Percentiles rank a stretch among this genome's conserved stretches.
Conservation (phyloP, 306 rosid species). For the Benincasa hispida region DNA sequence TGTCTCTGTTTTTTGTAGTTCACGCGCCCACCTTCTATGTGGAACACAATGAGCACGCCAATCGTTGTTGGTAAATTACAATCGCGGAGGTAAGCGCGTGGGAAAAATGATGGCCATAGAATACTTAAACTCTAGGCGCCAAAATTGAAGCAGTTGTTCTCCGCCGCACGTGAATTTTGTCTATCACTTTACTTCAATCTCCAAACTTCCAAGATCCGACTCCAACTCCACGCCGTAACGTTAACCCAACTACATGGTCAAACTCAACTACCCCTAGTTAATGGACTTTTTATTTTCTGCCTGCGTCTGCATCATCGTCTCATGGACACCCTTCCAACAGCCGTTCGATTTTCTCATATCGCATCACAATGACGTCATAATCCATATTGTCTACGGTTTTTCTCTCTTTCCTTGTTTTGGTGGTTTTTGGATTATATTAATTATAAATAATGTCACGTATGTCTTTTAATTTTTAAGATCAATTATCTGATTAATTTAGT, state of each 20-base stretch:
- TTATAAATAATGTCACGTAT: too few species aligned
- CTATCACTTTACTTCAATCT: neutral
- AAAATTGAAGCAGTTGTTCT: conserved; percentile 4
- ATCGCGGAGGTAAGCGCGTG: neutral
- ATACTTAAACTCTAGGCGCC: neutral
- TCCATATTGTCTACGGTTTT: too few species aligned
- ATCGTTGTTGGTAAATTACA: too few species aligned
- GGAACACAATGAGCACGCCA: too few species aligned
- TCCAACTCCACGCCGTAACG: neutral
- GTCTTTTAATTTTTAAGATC: too few species aligned
- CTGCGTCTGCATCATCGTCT: neutral
- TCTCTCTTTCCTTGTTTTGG: too few species aligned
- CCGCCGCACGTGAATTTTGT: neutral
- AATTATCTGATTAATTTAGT: too few species aligned
- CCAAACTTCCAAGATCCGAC: neutral
- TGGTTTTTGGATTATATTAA: too few species aligned
- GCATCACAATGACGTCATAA: too few species aligned
- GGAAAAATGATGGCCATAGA: neutral
- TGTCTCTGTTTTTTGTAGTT: neutral
- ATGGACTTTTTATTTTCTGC: neutral
- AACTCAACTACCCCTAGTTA: neutral
- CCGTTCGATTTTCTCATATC: neutral
- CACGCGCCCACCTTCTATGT: neutral
- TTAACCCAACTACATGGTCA: neutral
- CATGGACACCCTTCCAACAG: neutral